phyloP scores from a whole-genome alignment of 2,329 filamentous ascomycete genomes.

The Mollisia scopiformis region DNA sequence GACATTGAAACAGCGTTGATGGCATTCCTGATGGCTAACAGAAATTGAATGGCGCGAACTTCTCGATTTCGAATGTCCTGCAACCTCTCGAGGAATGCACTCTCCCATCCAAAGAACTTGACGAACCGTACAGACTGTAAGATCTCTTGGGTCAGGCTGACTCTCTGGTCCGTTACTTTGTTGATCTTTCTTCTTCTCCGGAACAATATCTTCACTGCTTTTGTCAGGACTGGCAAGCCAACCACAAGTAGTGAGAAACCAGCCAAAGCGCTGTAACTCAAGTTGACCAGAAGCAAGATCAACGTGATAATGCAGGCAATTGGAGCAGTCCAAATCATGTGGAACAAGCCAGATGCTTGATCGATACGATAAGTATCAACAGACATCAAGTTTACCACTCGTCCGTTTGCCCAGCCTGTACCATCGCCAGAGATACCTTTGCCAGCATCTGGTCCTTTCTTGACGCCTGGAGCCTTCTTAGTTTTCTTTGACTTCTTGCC shows the following conservation, averaged over 20 bases:
- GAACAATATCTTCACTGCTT: constrained; percentile 78
- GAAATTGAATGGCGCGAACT: constrained; percentile 80
- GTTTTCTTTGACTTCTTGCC: constrained; percentile 37
- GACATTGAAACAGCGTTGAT: constrained; percentile 67
- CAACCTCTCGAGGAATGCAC: constrained; percentile 78
- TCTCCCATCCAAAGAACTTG: constrained; percentile 97
- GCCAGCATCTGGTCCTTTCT: constrained; percentile 42
- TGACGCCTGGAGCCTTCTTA: constrained; percentile 30
- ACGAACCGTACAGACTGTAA: constrained; percentile 90
- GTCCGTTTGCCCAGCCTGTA: constrained; percentile 87
- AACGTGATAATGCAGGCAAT: constrained; percentile 79
- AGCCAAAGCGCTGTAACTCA: constrained; percentile 87
- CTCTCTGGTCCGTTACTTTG: constrained; percentile 90
- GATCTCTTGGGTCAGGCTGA: constrained; percentile 91
- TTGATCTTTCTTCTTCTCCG: constrained; percentile 79
- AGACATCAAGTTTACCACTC: constrained; percentile 92
- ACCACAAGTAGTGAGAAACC: constrained; percentile 84
- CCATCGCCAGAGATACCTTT: constrained; percentile 67
- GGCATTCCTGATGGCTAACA: constrained; percentile 72
- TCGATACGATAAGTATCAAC: constrained; percentile 94
- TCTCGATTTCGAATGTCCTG: constrained; percentile 75
- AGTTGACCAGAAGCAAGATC: constrained; percentile 79
- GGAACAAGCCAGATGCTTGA: constrained; percentile 84
- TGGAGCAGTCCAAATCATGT: constrained; percentile 88
- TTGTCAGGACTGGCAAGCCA: constrained; percentile 76